A percentile compares a stretch with the other conserved stretches of the same genome.
Evolutionary conservation across 768 basidiomycete species (phyloP).

Genomic region (Chalciporus sphaerocephalus): DNA sequence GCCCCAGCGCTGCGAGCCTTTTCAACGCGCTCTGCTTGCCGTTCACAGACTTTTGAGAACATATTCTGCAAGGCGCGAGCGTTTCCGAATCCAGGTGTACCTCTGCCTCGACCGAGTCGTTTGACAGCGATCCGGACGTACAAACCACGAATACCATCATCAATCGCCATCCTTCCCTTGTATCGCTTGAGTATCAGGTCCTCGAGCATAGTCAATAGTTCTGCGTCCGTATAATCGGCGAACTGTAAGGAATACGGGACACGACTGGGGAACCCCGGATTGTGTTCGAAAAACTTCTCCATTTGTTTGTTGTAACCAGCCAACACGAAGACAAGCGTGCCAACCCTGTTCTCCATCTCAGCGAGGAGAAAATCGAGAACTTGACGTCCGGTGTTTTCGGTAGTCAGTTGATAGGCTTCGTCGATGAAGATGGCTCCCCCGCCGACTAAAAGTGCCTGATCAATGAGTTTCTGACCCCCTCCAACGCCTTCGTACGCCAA

Average conservation of each 20-base stretch:
- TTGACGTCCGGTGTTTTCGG: conserved; percentile 45
- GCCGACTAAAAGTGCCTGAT: conserved; percentile 46
- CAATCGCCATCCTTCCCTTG: conserved; percentile 49
- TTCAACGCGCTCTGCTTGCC: conserved; percentile 51
- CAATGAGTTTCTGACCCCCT: conserved; percentile 48
- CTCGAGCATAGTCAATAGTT: conserved; percentile 53
- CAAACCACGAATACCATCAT: conserved; percentile 50
- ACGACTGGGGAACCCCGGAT: conserved; percentile 64
- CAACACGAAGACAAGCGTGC: conserved; percentile 63
- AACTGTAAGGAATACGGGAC: conserved; percentile 61
- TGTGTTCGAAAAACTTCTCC: conserved; percentile 77
- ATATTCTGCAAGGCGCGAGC: conserved; percentile 58
- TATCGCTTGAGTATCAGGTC: conserved; percentile 44
- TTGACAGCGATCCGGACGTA: conserved; percentile 53
- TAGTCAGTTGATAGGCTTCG: conserved; percentile 68
- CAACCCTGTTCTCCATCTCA: conserved; percentile 70
- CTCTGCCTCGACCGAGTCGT: conserved; percentile 57
- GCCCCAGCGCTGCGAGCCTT: conserved; percentile 45
- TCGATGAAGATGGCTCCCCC: conserved; percentile 71
- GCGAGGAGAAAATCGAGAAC: conserved; percentile 69
- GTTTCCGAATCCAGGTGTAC: conserved; percentile 61
- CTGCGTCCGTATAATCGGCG: conserved; percentile 55
- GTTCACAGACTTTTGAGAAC: conserved; percentile 43
- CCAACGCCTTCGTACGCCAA: conserved; percentile 56
- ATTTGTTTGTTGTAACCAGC: conserved; percentile 71